Evolutionary conservation across 805 yeast species (phyloP), one percentile per base, ranked within the genome.

Genomic region (Metschnikowia hibisci): DNA sequence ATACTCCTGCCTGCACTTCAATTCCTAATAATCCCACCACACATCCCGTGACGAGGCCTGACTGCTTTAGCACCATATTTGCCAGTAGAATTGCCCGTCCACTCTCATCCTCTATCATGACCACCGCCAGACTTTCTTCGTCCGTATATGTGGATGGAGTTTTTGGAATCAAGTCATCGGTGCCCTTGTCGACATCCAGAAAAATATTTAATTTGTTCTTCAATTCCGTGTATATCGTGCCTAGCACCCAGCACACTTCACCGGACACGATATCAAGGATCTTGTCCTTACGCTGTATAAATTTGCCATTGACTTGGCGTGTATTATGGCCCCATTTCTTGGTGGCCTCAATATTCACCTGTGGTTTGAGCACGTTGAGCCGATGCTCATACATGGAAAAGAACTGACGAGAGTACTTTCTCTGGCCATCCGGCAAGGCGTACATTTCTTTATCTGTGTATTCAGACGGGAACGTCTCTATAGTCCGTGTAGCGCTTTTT

Each of bases 81-180:
- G 78, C 78, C 38, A 78, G 81, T 16, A 93, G 64, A 26, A 80
- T 61, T 6, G 95, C 82, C 39, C 99, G 71, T 3, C 99, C 99
- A 43, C 89, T 81, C 56, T 89, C 96, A 63, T 93, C 99, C 61
- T 93, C 98, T 28, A 93, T 60, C 82, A 82, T 80, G 12, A 77
- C 61, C 31, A 53, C 59, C 0, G 80, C 76, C 51, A 79, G 84
- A 7, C 73, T 66, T 47, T 83, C 84, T 40, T 62, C 44, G 58
- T 71, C 57, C 42, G 61, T 44, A 36, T 57, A 54, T 51, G 57
- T 48, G 42, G 64, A 2, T 69, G 76, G 27, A 63, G 61, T 39
- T 52, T 55, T 46, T 3, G 77, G 78, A 39, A 76, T 62, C 10
- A 71, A 71, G 28, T 78, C 82, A 52, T 78, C 81, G 39, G 63